phyloP scores from a whole-genome alignment of 768 basidiomycete species.

The Mycena rebaudengoi region DNA sequence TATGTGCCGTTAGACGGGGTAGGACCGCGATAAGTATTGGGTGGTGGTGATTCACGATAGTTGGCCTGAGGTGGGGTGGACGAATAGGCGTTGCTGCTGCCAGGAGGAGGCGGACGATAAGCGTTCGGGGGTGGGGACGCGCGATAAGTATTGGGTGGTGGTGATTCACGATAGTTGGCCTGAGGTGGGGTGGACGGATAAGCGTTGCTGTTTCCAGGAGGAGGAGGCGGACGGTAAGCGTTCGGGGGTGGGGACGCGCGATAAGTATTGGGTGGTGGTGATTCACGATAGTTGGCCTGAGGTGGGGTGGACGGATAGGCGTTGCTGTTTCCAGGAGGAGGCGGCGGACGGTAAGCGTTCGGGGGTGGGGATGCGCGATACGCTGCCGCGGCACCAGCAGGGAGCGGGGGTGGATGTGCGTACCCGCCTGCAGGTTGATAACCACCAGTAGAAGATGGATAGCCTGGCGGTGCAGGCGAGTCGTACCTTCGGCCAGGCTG shows the following conservation, averaged over 20 bases:
- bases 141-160: not conserved
- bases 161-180: not conserved
- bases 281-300: not conserved
- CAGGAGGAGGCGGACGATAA: not conserved
- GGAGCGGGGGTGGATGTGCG: too few species aligned
- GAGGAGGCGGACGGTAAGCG: not conserved
- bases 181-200: too few species aligned
- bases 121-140: not conserved
- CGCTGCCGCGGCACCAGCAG: too few species aligned
- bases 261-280: conserved; percentile 1
- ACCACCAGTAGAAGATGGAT: not conserved
- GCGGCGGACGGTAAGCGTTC: not conserved
- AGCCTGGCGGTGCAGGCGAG: not conserved
- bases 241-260: not conserved
- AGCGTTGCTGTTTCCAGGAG: too few species aligned
- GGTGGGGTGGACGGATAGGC: too few species aligned
- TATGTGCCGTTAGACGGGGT: not conserved
- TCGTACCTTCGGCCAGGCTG: not conserved
- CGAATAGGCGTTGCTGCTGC: too few species aligned
- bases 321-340: too few species aligned
- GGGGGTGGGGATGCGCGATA: conserved; percentile 2
- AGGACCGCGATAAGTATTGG: not conserved
- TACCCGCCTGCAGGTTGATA: too few species aligned
- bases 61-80: too few species aligned
- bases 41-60: not conserved